Evolutionary conservation across 2,329 filamentous ascomycete species (phyloP), one percentile per base, ranked within the genome.

Genomic region (Arthrobotrys pseudoclavata): DNA sequence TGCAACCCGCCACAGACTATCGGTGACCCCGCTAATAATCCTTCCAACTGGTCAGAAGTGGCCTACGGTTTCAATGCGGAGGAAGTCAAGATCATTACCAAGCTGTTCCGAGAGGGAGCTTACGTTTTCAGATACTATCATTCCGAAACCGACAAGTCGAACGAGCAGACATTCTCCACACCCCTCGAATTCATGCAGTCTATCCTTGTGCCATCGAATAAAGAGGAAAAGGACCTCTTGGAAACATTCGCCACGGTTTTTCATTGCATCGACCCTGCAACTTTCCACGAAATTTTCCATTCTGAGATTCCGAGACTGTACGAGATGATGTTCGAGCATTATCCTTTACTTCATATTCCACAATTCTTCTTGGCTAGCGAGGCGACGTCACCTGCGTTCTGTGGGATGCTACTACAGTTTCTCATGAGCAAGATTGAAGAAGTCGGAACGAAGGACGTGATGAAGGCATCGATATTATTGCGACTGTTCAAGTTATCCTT

Each of bases 351-450:
- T 63, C 96, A 99, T 83, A 92, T 99, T 70, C 95, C 96, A 5
- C 96, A 99, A 82, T 99, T 98, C 84, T 96, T 99, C 84, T 89
- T 99, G 63, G 96, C 96, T n/a, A 97, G 94, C 81, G 96, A 99
- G 85, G 95, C 95, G 3, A 99, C 96, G 0, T 97, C 94, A 26
- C 94, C 96, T 0, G 96, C 94, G 80, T 99, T 99, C 84, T 97
- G 94, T 79, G 96, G 96, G 45, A 98, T 99, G 96, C 89, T 99
- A 26, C 86, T 99, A 57, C 93, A 97, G 80, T 99, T 99, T 83
- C 86, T 99, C 76, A 99, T 99, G 96, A 92, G 95, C 81, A 92
- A 93, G 66, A 96, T 99, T 72, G 92, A 96, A 79, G 92, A 99
- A 83, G 94, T 99, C 50, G 96, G 96, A 22, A 96, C 93, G 0